Evolutionary conservation across 305 asterid genomes (phyloP), one percentile per base, ranked within the genome.

Genomic region (Fraxinus angustifolia): DNA sequence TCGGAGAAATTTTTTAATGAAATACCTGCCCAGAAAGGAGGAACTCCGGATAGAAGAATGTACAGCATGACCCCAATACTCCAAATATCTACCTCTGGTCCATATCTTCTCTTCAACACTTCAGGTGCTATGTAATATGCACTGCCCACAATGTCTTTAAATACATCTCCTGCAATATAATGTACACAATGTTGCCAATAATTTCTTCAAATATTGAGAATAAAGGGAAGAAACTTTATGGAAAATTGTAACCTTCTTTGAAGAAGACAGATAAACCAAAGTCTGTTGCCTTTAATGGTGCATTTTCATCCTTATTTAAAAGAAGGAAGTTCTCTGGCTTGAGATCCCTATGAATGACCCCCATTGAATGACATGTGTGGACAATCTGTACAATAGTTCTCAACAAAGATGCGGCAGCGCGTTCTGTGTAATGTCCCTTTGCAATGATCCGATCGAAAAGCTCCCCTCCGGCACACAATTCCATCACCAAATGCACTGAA

Each of bases 81-180:
- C 94, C 94, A 91, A 34, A 91, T 89, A 82, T 91, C 94, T 14
- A 86, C 90, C 56, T 91, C 91, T 4, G 91, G 92, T 23, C 94
- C 94, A 35, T 91, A 91, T n/a, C 75, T 87, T 70, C 94, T 84
- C 80, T 89, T 91, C 90, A 91, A 75, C 34, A 91, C 94, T 82
- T 91, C 94, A 2, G 94, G 94, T 26, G 94, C 94, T 12, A 91
- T 91, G 23, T 91, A 91, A 60, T 91, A 91, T 7, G 94, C 94
- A 79, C 94, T 91, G 0, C 94, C 94, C 58, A 91, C 94, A 1
- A 91, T 89, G 83, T 91, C 94, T 16, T 88, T 89, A 79, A 89
- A 91, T 8, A 48, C 75, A 0, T 91, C 94, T 21, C 94, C 93
- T 90, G 90, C 80, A 50, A 75, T n/a, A 53, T 1, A 36, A 19